Percentiles rank a stretch among this genome's conserved stretches.
Evolutionary conservation across 1,284 basidiomycete species (phyloP).

Genomic region (Ganoderma lucidum): DNA sequence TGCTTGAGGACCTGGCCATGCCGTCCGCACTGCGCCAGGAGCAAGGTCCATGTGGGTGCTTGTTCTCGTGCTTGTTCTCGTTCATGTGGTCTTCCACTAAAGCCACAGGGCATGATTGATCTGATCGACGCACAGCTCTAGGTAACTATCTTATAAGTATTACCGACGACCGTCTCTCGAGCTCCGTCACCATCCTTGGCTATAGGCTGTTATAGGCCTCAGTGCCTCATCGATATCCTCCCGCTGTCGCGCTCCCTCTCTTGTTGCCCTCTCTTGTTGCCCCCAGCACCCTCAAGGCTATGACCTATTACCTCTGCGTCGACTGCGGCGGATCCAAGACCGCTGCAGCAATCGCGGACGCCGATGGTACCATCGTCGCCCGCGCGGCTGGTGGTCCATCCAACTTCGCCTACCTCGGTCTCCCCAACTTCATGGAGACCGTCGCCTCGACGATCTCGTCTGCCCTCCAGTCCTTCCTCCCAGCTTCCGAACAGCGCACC

Average conservation of each 20-base stretch:
- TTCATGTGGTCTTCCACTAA: slow-evolving; percentile 13
- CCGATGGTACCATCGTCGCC: slow-evolving; percentile 62
- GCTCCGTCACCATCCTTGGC: background rate
- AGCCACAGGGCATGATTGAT: slow-evolving; percentile 15
- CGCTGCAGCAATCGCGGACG: slow-evolving; percentile 68
- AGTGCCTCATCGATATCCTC: background rate
- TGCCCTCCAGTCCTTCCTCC: slow-evolving; percentile 57
- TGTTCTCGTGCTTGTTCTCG: slow-evolving; percentile 12
- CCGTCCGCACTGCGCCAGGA: slow-evolving; percentile 8
- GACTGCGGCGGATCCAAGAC: slow-evolving; percentile 89
- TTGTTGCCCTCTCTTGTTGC: too few relatives aligned
- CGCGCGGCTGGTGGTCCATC: slow-evolving; percentile 72
- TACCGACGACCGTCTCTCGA: background rate
- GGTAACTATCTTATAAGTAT: slow-evolving; percentile 13
- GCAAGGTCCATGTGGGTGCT: slow-evolving; percentile 16
- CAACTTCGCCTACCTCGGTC: slow-evolving; percentile 70
- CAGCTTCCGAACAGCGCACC: slow-evolving; percentile 40
- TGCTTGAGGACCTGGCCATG: slow-evolving; percentile 12
- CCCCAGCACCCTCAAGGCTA: slow-evolving; percentile 29
- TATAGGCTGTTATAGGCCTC: background rate
- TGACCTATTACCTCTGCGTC: slow-evolving; percentile 77
- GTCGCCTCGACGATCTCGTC: slow-evolving; percentile 57
- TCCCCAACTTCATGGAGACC: slow-evolving; percentile 54
- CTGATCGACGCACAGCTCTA: slow-evolving; percentile 18
- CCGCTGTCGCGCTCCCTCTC: background rate